phyloP scores from a whole-genome alignment of 2,329 filamentous ascomycete species.

The Epichloe scottii region DNA sequence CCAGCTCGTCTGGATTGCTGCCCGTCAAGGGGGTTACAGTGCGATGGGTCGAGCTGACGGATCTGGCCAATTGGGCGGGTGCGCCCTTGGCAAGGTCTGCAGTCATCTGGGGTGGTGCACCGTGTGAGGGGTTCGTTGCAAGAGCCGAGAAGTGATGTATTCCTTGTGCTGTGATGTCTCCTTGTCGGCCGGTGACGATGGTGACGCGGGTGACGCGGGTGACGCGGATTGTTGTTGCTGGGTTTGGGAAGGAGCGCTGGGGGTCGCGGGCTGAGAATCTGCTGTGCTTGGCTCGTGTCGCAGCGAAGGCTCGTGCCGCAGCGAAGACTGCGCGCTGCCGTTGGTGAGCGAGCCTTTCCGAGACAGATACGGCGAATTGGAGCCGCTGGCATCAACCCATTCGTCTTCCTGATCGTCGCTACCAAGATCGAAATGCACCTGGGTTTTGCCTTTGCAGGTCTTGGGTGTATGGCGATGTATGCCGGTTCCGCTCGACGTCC shows the following conservation, averaged over 20 bases:
- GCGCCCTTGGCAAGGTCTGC: conserved; percentile 34
- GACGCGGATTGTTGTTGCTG: not conserved
- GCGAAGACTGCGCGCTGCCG: conserved; percentile 35
- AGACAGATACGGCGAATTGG: conserved; percentile 44
- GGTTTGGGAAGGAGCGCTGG: conserved; percentile 13
- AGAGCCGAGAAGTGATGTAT: conserved; percentile 53
- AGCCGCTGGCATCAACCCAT: conserved; percentile 55
- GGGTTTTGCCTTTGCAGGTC: conserved; percentile 31
- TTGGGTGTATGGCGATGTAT: conserved; percentile 29
- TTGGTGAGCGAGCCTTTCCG: conserved; percentile 32
- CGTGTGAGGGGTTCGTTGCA: conserved; percentile 52
- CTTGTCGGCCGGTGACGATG: conserved; percentile 20
- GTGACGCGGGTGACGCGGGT: too few relatives aligned
- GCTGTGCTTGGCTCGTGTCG: conserved; percentile 22
- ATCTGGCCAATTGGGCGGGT: conserved; percentile 24
- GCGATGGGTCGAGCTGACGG: conserved; percentile 18
- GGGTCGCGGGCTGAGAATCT: conserved; percentile 24
- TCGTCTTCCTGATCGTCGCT: conserved; percentile 38
- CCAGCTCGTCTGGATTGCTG: conserved; percentile 35
- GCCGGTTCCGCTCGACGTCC: conserved; percentile 37
- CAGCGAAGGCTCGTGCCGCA: conserved; percentile 34
- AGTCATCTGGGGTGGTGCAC: conserved; percentile 53
- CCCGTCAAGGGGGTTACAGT: conserved; percentile 14
- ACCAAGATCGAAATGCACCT: conserved; percentile 53
- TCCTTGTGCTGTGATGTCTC: conserved; percentile 43